A percentile compares a stretch with the other conserved stretches of the same genome.
Evolutionary conservation across 2,329 filamentous ascomycete genomes (phyloP).

Genomic region (Epichloe sibirici): DNA sequence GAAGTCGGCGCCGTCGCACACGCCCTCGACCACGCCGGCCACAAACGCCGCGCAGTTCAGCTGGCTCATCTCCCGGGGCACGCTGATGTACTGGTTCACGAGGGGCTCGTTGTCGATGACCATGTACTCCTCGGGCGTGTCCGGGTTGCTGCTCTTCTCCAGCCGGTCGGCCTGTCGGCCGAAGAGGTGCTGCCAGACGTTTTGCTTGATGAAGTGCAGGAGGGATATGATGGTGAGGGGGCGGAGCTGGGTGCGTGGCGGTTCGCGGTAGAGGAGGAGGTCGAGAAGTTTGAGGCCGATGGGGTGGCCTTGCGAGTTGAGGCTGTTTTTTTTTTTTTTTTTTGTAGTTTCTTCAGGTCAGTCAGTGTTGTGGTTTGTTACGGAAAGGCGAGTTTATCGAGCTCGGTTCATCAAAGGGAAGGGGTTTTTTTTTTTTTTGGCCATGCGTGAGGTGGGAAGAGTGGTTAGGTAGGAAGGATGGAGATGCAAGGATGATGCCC

Average conservation of each 20-base stretch:
- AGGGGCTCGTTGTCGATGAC: slow-evolving; percentile 96
- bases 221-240: slow-evolving; percentile 83
- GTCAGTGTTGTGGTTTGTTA: no score
- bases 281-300: slow-evolving; percentile 91
- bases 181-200: slow-evolving; percentile 87
- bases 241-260: slow-evolving; percentile 56
- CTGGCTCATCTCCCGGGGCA: slow-evolving; percentile 91
- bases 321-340: slow-evolving; percentile 31
- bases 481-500: slow-evolving; percentile 5
- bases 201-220: slow-evolving; percentile 89
- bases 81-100: slow-evolving; percentile 85
- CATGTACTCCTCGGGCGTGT: slow-evolving; percentile 94
- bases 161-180: slow-evolving; percentile 81
- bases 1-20: slow-evolving; percentile 88
- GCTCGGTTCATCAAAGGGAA: not conserved
- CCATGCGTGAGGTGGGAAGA: no score
- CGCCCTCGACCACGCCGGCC: slow-evolving; percentile 87
- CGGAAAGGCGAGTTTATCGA: no score
- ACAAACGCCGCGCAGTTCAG: slow-evolving; percentile 94
- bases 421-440: not conserved
- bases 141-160: slow-evolving; percentile 72
- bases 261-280: slow-evolving; percentile 77
- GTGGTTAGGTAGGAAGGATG: no score
- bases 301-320: slow-evolving; percentile 85
- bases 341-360: no score